phyloP scores from a whole-genome alignment of 2,329 filamentous ascomycete species.

The Aspergillus sp. region DNA sequence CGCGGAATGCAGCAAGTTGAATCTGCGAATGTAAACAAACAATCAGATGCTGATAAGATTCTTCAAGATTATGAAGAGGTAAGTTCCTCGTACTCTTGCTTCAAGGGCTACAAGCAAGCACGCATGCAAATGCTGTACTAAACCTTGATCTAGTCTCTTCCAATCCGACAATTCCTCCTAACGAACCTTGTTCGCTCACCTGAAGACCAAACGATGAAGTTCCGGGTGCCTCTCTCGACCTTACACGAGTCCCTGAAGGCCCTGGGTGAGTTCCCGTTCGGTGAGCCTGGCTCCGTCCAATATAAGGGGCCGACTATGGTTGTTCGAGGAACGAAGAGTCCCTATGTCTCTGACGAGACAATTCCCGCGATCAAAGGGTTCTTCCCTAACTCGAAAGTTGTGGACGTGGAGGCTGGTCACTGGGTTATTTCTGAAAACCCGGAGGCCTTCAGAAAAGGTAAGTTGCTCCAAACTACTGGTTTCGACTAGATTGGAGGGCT shows the following conservation, averaged over 20 bases:
- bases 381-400: slow-evolving; percentile 46
- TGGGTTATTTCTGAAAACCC: slow-evolving; percentile 53
- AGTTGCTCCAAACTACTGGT: slow-evolving; percentile 15
- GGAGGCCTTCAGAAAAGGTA: slow-evolving; percentile 47
- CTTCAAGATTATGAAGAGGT: slow-evolving; percentile 74
- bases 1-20: slow-evolving; percentile 85
- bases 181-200: slow-evolving; percentile 72
- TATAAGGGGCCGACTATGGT: slow-evolving; percentile 83
- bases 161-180: slow-evolving; percentile 88
- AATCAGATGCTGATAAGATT: slow-evolving; percentile 80
- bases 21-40: slow-evolving; percentile 66
- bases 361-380: slow-evolving; percentile 47
- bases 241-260: slow-evolving; percentile 70
- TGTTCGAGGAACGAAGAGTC: slow-evolving; percentile 55
- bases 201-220: slow-evolving; percentile 64
- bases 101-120: background rate
- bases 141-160: slow-evolving; percentile 56
- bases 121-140: background rate
- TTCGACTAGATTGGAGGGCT: background rate
- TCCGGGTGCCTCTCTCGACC: slow-evolving; percentile 76
- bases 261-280: slow-evolving; percentile 89
- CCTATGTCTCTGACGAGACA: slow-evolving; percentile 46
- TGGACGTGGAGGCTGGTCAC: slow-evolving; percentile 48
- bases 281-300: slow-evolving; percentile 66
- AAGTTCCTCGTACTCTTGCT: slow-evolving; percentile 24